phyloP scores from a whole-genome alignment of 768 basidiomycete genomes.

The Podaxis pistillaris region DNA sequence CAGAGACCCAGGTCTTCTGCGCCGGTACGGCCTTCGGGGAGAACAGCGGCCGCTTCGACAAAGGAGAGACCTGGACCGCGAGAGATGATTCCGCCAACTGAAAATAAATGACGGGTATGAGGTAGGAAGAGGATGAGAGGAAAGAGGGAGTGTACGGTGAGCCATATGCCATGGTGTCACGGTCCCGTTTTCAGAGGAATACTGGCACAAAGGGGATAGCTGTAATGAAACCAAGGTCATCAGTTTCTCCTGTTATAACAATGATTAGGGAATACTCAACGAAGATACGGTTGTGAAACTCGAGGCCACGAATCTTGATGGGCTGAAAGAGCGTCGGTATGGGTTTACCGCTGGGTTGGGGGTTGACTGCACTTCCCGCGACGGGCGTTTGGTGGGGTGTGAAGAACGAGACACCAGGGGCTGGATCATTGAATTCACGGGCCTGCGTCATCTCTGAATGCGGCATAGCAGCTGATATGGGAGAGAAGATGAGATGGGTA shows the following conservation, averaged over 20 bases:
- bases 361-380: conserved; percentile 41
- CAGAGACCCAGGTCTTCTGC: conserved; percentile 66
- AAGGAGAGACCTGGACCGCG: conserved; percentile 57
- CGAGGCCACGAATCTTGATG: conserved; percentile 49
- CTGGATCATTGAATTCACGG: conserved; percentile 32
- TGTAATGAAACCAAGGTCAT: conserved; percentile 13
- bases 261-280: conserved; percentile 29
- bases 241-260: neutral
- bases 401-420: conserved; percentile 42
- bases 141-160: conserved; percentile 49
- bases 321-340: conserved; percentile 49
- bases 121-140: conserved; percentile 15
- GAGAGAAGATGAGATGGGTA: neutral
- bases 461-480: neutral
- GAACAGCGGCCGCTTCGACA: conserved; percentile 67
- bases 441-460: neutral
- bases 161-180: conserved; percentile 57
- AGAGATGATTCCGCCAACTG: conserved; percentile 53
- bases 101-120: neutral
- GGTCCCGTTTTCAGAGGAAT: conserved; percentile 53
- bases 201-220: conserved; percentile 61
- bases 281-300: conserved; percentile 55
- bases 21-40: conserved; percentile 60
- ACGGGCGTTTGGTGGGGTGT: conserved; percentile 44
- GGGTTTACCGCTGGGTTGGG: conserved; percentile 36